A percentile compares a stretch with the other conserved stretches of the same genome.
Evolutionary conservation across 2,329 filamentous ascomycete genomes (phyloP).

Genomic region (Aquanectria penicillioides): DNA sequence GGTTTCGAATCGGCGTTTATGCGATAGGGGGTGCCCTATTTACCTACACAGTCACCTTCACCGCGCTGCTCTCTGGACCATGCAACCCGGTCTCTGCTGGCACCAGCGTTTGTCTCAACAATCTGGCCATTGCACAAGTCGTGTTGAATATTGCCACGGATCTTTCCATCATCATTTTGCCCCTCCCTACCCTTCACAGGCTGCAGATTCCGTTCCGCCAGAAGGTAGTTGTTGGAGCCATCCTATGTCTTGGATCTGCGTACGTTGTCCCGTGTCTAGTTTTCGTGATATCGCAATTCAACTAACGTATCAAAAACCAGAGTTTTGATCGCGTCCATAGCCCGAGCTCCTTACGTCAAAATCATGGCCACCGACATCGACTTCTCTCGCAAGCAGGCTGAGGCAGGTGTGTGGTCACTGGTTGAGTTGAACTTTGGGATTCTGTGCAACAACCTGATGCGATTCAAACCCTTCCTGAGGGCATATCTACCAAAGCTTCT

Average conservation of each 20-base stretch:
- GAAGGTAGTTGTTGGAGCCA: conserved; percentile 11
- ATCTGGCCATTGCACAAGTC: conserved; percentile 18
- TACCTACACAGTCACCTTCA: conserved; percentile 18
- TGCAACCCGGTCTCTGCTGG: conserved; percentile 17
- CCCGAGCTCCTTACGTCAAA: conserved; percentile 16
- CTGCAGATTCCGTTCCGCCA: conserved; percentile 14
- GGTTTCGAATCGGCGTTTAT: conserved; percentile 9
- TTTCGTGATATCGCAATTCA: background rate
- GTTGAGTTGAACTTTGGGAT: conserved; percentile 24
- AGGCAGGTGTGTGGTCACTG: conserved; percentile 21
- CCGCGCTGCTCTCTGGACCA: conserved; percentile 1
- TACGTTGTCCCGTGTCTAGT: background rate
- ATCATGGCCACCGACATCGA: conserved; percentile 15
- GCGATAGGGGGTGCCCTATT: background rate
- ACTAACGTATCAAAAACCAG: background rate
- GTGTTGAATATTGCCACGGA: conserved; percentile 19
- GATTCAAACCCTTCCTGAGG: conserved; percentile 18
- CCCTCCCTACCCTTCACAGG: conserved; percentile 6
- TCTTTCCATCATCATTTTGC: conserved; percentile 12
- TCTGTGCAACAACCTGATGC: conserved; percentile 22
- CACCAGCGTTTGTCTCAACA: conserved; percentile 11
- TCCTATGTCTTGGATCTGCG: conserved; percentile 18
- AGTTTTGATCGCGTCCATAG: conserved; percentile 18
- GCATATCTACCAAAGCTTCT: conserved; percentile 15
- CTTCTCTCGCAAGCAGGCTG: conserved; percentile 17